Evolutionary conservation across 176 grass and related monocot genomes (phyloP), one percentile per base, ranked within the genome.

Genomic region (Puya raimondii): DNA sequence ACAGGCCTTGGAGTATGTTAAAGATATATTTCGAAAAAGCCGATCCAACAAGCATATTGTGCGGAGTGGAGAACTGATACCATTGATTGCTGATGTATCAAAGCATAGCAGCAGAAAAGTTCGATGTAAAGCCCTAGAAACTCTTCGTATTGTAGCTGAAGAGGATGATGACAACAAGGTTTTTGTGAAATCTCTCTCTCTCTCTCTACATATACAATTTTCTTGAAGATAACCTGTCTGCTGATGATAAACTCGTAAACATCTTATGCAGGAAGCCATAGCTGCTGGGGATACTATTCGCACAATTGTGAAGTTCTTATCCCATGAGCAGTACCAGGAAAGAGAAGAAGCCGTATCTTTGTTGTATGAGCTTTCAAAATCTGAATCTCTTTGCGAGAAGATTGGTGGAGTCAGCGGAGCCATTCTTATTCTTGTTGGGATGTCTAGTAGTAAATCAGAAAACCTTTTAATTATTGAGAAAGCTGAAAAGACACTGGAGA

Each of bases 251-350:
- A 29, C 11, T 66, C 26, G 4, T 9, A 74, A 61, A 63, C 3
- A 73, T 76, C 80, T 21, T 67, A 48, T 76, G 57, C 76, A 96
- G 93, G 69, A 90, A 79, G 83, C 81, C 57, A 78, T 96, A 65
- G 81, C 88, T 80, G 84, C 73, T 51, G 93, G 89, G 61, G 93
- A 90, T 25, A 96, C 91, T 20, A 90, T 96, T 71, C 86, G 86
- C 16, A 96, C 86, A 51, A 89, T 92, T 75, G 93, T 96, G n/a
- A 96, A 96, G 70, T 92, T 96, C 71, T 76, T 96, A 80, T 87
- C 84, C 27, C 81, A 87, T 81, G 88, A 76, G 26, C 84, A 87
- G 27, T 65, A 70, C 53, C 80, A 83, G 66, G 89, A 96, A 64
- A 92, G 83, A 70, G 89, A 96, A 80, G 79, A 79, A 29, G 93